Base-by-base conservation (phyloP, 2,329 filamentous ascomycete species). In the Magnaporthiopsis rhizophila region DNA sequence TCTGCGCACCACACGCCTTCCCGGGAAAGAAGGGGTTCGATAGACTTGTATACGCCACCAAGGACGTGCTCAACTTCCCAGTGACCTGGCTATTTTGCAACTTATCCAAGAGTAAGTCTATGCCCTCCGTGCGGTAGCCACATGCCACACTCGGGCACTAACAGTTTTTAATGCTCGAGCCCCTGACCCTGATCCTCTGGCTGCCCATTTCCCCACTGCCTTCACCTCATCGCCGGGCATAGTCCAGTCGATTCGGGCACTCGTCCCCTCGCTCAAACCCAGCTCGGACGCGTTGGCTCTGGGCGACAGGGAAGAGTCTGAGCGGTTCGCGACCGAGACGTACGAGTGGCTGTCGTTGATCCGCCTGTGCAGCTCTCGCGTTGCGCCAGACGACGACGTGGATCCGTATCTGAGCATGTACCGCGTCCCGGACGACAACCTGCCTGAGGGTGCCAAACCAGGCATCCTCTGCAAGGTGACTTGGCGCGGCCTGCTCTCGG, bases 1-100 rank as follows among this genome's bases (percentile, higher is more conserved):
- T 99, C 34, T 84, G 88, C 24, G 79, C 82, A 6, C 83, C 87
- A 0, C 87, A 87, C 0, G 97, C 97, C 91, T 74, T 91, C 9
- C 88, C 87, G 64, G 92, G 92, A 3, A 95, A 92, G 74, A 92
- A 89, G 68, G 89, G 87, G 0, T 97, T 96, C 71, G 88, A 93
- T 67, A 82, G 91, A 59, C 78, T 97, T 18, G 74, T 88, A 8
- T 90, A 90, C 80, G 91, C 92, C 18, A 92, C 88, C 74, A 88
- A 89, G 69, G 91, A 92, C 67, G 91, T 91, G 28, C 79, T 97
- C 28, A 85, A 83, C 61, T 76, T 81, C 59, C 85, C 88, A 1
- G 71, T 88, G 28, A 85, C 85, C 1, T 97, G 94, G 92, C 77
- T 98, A 0, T 93, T 95, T 70, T 88, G 83, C 71, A 89, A 92